phyloP scores from a whole-genome alignment of 306 rosid species.

The Acmispon strigosus region DNA sequence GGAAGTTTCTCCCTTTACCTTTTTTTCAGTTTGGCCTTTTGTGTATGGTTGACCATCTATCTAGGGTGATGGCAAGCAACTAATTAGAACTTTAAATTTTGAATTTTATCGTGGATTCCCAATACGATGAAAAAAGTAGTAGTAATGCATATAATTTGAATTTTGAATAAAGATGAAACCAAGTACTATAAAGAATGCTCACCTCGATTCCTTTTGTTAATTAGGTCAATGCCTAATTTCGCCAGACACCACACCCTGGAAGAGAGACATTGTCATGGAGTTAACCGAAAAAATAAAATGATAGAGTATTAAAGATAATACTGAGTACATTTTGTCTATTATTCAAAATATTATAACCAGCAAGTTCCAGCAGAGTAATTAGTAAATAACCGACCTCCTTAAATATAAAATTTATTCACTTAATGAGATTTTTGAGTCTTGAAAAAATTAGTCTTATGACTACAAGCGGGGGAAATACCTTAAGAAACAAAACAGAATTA shows the following conservation, averaged over 20 bases:
- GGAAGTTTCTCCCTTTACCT: conserved; percentile 18
- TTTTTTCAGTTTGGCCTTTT: conserved; percentile 19
- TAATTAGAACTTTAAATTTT: conserved; percentile 7
- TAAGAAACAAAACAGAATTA: no score
- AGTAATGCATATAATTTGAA: conserved; percentile 4
- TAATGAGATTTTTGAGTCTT: no score
- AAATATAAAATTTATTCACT: no score
- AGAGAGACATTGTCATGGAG: conserved; percentile 23
- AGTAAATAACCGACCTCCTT: no score
- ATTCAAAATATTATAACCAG: no score
- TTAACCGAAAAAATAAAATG: no score
- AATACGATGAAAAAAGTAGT: conserved; percentile 24
- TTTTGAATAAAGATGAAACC: conserved; percentile 10
- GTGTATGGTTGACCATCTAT: conserved; percentile 28
- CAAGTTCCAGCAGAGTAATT: no score
- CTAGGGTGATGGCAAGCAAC: conserved; percentile 1
- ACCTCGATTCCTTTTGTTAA: conserved; percentile 22
- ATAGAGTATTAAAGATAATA: no score
- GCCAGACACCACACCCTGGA: conserved; percentile 15
- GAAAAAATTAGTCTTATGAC: no score
- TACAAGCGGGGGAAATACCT: no score
- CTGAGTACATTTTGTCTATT: no score
- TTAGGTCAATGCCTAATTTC: conserved; percentile 39
- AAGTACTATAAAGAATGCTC: conserved; percentile 2
- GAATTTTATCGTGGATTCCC: conserved; percentile 21